Conservation (phyloP, 2,329 filamentous ascomycete genomes). For the Sclerotinia borealis region DNA sequence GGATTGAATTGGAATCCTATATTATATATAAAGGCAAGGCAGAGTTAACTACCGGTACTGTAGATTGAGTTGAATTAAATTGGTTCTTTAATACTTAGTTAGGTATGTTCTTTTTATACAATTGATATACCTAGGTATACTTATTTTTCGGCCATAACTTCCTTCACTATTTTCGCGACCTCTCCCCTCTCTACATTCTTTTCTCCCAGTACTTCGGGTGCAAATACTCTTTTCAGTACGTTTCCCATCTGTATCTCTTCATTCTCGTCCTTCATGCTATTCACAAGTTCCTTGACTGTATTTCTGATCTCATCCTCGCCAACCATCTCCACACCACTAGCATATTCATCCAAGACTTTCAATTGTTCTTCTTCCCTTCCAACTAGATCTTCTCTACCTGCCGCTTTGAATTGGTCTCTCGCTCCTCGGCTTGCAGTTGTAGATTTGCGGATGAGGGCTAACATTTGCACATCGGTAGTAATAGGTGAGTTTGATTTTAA, state of each 20-base stretch:
- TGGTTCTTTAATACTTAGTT: no score
- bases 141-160: conserved; percentile 32
- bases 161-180: conserved; percentile 56
- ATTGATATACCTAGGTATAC: neutral
- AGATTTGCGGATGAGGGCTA: conserved; percentile 60
- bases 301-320: conserved; percentile 51
- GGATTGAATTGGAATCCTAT: neutral
- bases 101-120: no score
- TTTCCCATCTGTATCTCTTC: conserved; percentile 49
- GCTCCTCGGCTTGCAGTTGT: conserved; percentile 53
- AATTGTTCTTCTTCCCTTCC: conserved; percentile 65
- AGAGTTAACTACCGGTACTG: no score
- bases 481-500: conserved; percentile 69
- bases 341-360: conserved; percentile 59
- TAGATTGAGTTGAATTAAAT: neutral
- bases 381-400: conserved; percentile 61
- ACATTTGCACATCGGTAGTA: conserved; percentile 61
- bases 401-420: conserved; percentile 55
- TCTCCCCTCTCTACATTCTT: conserved; percentile 58
- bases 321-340: conserved; percentile 50
- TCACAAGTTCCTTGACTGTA: conserved; percentile 47
- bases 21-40: neutral
- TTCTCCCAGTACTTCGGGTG: conserved; percentile 50
- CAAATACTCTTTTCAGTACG: conserved; percentile 56
- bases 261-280: conserved; percentile 41